Percentiles rank a stretch among this genome's conserved stretches.
Conservation (phyloP, 192 early-diverging fungal genomes). For the Coemansia sp. region DNA sequence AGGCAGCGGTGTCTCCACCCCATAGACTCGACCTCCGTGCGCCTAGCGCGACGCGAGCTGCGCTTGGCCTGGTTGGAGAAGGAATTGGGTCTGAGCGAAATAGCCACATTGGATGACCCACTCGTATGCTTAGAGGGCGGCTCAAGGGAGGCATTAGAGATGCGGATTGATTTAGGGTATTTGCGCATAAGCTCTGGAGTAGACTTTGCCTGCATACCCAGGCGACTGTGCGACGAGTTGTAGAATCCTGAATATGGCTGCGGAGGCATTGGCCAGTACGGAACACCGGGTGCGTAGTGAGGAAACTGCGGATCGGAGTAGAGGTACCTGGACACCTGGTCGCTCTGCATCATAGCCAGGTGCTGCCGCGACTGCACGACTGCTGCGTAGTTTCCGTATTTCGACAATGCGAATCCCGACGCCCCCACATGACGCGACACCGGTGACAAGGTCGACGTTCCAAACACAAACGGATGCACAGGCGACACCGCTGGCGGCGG, state of each 20-base stretch:
- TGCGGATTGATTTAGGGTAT: slow-evolving; percentile 9
- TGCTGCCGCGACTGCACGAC: slow-evolving; percentile 40
- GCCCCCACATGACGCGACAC: not conserved
- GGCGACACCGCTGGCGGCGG: slow-evolving; percentile 22
- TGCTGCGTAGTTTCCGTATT: slow-evolving; percentile 43
- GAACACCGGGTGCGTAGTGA: slow-evolving; percentile 9
- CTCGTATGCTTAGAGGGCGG: not conserved
- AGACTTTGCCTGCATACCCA: slow-evolving; percentile 36
- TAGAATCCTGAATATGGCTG: not conserved
- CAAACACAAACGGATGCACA: slow-evolving; percentile 31
- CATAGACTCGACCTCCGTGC: not conserved
- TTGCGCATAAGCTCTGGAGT: slow-evolving; percentile 46
- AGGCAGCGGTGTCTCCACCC: slow-evolving; percentile 27
- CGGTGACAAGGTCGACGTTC: slow-evolving; percentile 13
- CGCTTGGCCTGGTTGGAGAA: slow-evolving; percentile 10
- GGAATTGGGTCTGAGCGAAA: slow-evolving; percentile 35
- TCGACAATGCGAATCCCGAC: slow-evolving; percentile 31
- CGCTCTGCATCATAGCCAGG: slow-evolving; percentile 27
- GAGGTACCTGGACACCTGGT: slow-evolving; percentile 21
- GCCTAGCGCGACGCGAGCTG: not conserved
- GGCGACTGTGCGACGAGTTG: not conserved
- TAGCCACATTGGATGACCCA: slow-evolving; percentile 5
- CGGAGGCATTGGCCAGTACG: slow-evolving; percentile 19
- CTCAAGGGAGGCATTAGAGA: slow-evolving; percentile 6
- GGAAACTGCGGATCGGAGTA: slow-evolving; percentile 43